phyloP scores from a whole-genome alignment of 306 rosid species.

The Prunus mume region DNA sequence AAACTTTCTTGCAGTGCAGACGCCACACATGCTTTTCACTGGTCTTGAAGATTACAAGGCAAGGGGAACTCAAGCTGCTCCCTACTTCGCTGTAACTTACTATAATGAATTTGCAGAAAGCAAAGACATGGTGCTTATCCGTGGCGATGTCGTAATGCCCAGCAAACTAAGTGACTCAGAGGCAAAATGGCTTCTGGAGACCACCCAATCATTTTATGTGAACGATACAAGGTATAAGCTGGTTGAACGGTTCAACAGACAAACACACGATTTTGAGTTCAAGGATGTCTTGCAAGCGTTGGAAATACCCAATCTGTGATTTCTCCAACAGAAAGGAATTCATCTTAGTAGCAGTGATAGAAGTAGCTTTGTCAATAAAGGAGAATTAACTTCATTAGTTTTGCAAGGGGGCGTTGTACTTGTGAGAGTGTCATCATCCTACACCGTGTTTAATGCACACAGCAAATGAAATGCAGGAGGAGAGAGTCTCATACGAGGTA shows the following conservation, averaged over 20 bases:
- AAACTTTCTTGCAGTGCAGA: slow-evolving; percentile 61
- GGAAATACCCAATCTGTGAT: slow-evolving; percentile 68
- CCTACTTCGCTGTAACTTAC: slow-evolving; percentile 64
- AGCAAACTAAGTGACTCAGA: slow-evolving; percentile 76
- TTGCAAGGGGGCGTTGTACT: neutral
- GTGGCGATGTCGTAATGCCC: slow-evolving; percentile 79
- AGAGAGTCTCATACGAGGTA: neutral
- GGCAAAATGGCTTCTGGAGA: slow-evolving; percentile 83
- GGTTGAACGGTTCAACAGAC: slow-evolving; percentile 82
- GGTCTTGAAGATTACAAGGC: slow-evolving; percentile 97
- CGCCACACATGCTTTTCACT: slow-evolving; percentile 76
- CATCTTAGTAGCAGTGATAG: neutral
- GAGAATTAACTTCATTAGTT: neutral
- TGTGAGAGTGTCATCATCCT: neutral
- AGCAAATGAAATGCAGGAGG: too few species aligned
- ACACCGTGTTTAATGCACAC: too few species aligned
- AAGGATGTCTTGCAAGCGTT: slow-evolving; percentile 81
- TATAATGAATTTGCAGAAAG: slow-evolving; percentile 83
- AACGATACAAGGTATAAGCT: slow-evolving; percentile 69
- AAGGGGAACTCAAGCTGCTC: slow-evolving; percentile 89
- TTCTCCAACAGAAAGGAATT: neutral
- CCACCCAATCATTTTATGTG: slow-evolving; percentile 77
- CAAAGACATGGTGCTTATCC: slow-evolving; percentile 82
- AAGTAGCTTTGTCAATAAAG: neutral
- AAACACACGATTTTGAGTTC: slow-evolving; percentile 85